Evolutionary conservation across 2,329 filamentous ascomycete genomes (phyloP).

Genomic region (Colletotrichum sp.): DNA sequence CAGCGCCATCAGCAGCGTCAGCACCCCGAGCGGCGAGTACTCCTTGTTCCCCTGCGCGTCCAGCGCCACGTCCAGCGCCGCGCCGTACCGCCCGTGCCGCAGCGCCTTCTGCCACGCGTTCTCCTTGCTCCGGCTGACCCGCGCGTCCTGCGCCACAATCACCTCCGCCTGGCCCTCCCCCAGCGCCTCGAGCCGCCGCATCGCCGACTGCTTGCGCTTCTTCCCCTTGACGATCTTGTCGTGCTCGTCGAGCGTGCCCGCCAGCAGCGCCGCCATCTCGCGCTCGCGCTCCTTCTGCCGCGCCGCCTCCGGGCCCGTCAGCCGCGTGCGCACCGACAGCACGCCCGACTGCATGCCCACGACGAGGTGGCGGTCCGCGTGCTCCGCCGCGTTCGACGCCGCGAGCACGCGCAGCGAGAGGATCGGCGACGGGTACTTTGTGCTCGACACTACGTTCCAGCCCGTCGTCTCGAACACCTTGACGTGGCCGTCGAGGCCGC

Average conservation of each 20-base stretch:
- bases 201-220: conserved; percentile 58
- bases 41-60: conserved; percentile 47
- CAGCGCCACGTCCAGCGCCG: conserved; percentile 82
- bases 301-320: conserved; percentile 81
- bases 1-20: conserved; percentile 83
- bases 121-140: conserved; percentile 65
- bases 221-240: conserved; percentile 75
- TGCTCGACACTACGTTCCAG: conserved; percentile 96
- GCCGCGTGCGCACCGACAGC: conserved; percentile 87
- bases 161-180: conserved; percentile 83
- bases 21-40: conserved; percentile 61
- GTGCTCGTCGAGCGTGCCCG: conserved; percentile 78
- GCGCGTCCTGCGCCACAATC: conserved; percentile 77
- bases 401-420: conserved; percentile 80
- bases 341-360: conserved; percentile 95
- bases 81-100: conserved; percentile 76
- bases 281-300: conserved; percentile 78
- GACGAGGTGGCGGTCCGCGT: conserved; percentile 81
- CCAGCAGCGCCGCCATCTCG: conserved; percentile 83
- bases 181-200: conserved; percentile 73
- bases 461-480: conserved; percentile 94
- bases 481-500: conserved; percentile 92
- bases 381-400: conserved; percentile 33
- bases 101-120: conserved; percentile 83
- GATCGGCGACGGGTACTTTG: conserved; percentile 92